phyloP scores from a whole-genome alignment of 2,329 filamentous ascomycete genomes.

The Exophiala dermatitidis region DNA sequence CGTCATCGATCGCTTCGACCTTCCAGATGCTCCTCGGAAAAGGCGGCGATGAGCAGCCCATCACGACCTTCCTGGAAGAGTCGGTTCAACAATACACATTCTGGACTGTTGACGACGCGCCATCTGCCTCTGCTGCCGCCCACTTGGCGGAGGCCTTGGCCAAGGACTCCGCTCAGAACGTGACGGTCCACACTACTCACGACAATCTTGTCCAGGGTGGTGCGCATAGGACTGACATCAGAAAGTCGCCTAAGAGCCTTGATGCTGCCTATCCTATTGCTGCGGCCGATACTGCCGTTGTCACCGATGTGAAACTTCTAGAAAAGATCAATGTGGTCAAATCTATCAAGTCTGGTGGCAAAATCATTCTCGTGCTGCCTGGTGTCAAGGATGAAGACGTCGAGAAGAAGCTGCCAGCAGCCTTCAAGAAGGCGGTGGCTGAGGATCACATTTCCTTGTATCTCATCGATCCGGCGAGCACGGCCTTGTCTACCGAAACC shows the following conservation, averaged over 20 bases:
- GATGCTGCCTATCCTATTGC: slow-evolving; percentile 77
- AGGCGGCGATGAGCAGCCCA: slow-evolving; percentile 42
- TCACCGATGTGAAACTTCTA: slow-evolving; percentile 73
- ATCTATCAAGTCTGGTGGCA: slow-evolving; percentile 62
- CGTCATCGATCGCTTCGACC: slow-evolving; percentile 38
- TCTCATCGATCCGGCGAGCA: slow-evolving; percentile 64
- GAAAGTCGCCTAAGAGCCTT: slow-evolving; percentile 72
- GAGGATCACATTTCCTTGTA: slow-evolving; percentile 65
- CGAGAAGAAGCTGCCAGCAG: slow-evolving; percentile 71
- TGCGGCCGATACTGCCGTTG: slow-evolving; percentile 68
- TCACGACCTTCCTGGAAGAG: slow-evolving; percentile 41
- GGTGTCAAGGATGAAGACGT: slow-evolving; percentile 80
- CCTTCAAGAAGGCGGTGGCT: slow-evolving; percentile 63
- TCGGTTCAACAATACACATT: slow-evolving; percentile 77
- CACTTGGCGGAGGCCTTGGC: slow-evolving; percentile 55
- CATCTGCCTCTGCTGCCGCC: slow-evolving; percentile 57
- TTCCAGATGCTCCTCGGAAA: slow-evolving; percentile 43
- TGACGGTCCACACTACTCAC: slow-evolving; percentile 52
- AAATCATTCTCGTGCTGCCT: slow-evolving; percentile 67
- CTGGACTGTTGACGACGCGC: slow-evolving; percentile 80
- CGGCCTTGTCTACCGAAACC: slow-evolving; percentile 61
- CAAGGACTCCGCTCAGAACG: slow-evolving; percentile 53
- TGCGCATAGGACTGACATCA: slow-evolving; percentile 73
- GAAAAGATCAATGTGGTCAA: slow-evolving; percentile 68
- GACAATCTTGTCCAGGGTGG: slow-evolving; percentile 67